These are phyloP conservation scores for Betula pendula DNA, from an alignment of 306 rosid genomes.

Conservation along the genomic window DNA sequence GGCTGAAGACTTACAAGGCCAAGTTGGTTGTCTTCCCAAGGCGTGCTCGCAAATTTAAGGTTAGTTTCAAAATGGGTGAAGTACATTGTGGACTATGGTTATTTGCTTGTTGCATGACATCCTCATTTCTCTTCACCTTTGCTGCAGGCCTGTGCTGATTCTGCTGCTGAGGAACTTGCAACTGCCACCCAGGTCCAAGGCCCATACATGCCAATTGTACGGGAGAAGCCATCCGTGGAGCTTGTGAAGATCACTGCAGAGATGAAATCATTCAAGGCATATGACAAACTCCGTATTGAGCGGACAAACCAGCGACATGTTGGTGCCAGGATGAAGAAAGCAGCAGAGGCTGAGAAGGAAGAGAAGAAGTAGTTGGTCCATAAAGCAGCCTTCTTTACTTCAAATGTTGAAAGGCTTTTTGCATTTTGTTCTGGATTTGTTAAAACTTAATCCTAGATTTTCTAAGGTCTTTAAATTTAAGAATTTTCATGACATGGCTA, in stretches of 20 bases:
- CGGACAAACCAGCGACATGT: constrained; percentile 41
- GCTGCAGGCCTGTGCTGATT: constrained; percentile 62
- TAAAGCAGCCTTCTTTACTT: neutral
- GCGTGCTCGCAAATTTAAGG: constrained; percentile 52
- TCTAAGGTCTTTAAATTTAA: neutral
- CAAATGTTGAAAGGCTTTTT: neutral
- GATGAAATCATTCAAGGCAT: constrained; percentile 56
- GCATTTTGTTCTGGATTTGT: neutral
- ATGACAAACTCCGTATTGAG: constrained; percentile 55
- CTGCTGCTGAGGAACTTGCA: constrained; percentile 57
- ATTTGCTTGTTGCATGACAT: neutral
- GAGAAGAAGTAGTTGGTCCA: constrained; percentile 42
- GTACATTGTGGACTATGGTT: neutral
- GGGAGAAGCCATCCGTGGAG: constrained; percentile 50
- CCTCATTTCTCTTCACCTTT: neutral
- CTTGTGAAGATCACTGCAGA: constrained; percentile 51
- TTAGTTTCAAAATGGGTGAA: neutral
- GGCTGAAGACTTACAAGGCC: constrained; percentile 63
- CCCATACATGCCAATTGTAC: constrained; percentile 41
- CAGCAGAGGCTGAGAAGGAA: constrained; percentile 69
- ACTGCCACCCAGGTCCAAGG: constrained; percentile 64
- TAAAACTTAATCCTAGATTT: neutral
- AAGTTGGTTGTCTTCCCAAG: constrained; percentile 67
- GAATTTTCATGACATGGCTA: neutral
- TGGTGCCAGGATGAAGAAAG: constrained; percentile 55